Conservation (phyloP, 768 basidiomycete species). For the Russula ochroleuca region DNA sequence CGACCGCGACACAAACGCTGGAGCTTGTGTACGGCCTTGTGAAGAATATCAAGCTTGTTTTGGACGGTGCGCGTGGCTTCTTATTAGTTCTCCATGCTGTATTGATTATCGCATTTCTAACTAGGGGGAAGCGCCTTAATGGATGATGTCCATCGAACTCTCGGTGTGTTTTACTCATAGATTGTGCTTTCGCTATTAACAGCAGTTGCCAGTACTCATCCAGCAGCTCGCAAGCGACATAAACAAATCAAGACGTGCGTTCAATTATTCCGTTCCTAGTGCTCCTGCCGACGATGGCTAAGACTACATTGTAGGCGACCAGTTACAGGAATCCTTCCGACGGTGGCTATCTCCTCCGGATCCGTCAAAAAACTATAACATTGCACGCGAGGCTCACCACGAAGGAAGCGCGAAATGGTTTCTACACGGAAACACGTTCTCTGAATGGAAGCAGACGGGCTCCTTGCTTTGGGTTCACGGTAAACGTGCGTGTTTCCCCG, state of each 20-base stretch:
- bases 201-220: not conserved
- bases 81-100: no score
- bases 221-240: not conserved
- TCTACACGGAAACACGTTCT: not conserved
- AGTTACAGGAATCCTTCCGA: not conserved
- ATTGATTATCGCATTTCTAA: no score
- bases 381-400: not conserved
- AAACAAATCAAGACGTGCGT: not conserved
- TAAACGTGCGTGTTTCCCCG: not conserved
- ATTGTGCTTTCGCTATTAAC: not conserved
- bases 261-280: not conserved
- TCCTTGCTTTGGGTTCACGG: not conserved
- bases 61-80: not conserved
- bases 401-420: not conserved
- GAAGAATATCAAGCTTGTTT: not conserved
- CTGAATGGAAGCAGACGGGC: not conserved
- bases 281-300: not conserved
- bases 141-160: not conserved
- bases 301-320: not conserved
- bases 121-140: no score
- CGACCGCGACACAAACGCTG: not conserved
- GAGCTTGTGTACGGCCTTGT: not conserved
- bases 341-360: not conserved
- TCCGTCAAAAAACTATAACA: not conserved
- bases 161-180: not conserved